phyloP scores from a whole-genome alignment of 139 green algal species.

The Tetraselmis striata region DNA sequence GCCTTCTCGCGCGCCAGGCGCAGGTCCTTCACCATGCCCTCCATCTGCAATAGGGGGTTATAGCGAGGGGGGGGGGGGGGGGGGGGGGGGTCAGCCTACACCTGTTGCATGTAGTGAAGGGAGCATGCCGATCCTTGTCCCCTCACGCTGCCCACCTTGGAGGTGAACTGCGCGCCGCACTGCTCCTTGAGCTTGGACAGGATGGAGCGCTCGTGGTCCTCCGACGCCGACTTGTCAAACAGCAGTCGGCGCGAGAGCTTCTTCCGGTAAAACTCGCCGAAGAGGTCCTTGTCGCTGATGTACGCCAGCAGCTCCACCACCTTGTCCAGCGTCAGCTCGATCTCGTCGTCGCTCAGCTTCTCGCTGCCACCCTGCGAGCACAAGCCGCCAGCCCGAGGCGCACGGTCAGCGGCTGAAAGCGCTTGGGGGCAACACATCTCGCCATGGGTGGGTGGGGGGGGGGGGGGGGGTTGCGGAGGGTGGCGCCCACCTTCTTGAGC shows the following conservation, averaged over 20 bases:
- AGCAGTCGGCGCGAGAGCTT: conserved; percentile 80
- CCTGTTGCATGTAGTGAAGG: not conserved
- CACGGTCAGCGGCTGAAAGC: too few relatives aligned
- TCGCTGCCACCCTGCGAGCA: conserved; percentile 62
- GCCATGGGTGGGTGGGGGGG: not conserved
- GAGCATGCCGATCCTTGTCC: too few relatives aligned
- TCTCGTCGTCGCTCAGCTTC: conserved; percentile 90
- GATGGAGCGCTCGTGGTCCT: conserved; percentile 94
- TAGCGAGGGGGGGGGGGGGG: too few relatives aligned
- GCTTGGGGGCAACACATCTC: not conserved
- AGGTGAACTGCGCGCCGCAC: conserved; percentile 92
- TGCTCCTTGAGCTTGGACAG: conserved; percentile 97
- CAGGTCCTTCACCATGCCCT: conserved; percentile 69
- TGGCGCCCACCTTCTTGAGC: conserved; percentile 47
- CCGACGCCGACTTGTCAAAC: conserved; percentile 68
- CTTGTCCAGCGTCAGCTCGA: conserved; percentile 95
- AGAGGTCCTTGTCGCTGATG: conserved; percentile 90
- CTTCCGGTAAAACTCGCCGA: conserved; percentile 96
- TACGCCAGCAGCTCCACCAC: conserved; percentile 96
- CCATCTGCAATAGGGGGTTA: conserved; percentile 52
- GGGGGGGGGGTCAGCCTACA: too few relatives aligned
- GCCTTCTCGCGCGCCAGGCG: conserved; percentile 83
- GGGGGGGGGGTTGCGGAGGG: too few relatives aligned
- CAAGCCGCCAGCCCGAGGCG: too few relatives aligned
- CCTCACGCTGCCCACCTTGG: conserved; percentile 45